A percentile compares a stretch with the other conserved stretches of the same genome.
These are phyloP conservation scores for Pseudocercospora vitis DNA, from an alignment of 2,329 filamentous ascomycete species.

Conservation along the genomic window DNA sequence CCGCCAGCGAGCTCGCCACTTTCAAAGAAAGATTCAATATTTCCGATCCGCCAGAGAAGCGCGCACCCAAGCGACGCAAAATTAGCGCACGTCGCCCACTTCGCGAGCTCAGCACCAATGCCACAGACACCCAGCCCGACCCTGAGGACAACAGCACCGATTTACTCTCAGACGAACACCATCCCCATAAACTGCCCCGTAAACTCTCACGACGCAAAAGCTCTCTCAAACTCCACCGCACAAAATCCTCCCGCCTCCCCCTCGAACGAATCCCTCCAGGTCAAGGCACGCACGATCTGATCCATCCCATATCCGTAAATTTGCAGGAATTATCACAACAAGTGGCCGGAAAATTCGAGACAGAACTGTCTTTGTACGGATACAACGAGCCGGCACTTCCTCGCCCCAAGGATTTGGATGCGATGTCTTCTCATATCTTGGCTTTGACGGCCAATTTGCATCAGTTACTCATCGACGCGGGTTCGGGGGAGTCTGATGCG, in stretches of 20 bases:
- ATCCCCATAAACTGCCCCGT: slow-evolving; percentile 15
- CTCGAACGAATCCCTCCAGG: slow-evolving; percentile 41
- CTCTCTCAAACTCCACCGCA: slow-evolving; percentile 30
- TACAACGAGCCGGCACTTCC: slow-evolving; percentile 32
- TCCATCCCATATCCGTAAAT: not conserved
- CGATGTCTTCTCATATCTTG: slow-evolving; percentile 12
- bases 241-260: slow-evolving; percentile 41
- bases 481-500: slow-evolving; percentile 10
- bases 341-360: slow-evolving; percentile 21
- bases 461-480: slow-evolving; percentile 16
- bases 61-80: slow-evolving; percentile 29
- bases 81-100: slow-evolving; percentile 26
- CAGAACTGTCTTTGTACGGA: slow-evolving; percentile 22
- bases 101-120: slow-evolving; percentile 31
- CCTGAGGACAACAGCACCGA: not conserved
- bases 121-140: slow-evolving; percentile 7
- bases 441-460: slow-evolving; percentile 20
- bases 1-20: slow-evolving; percentile 33
- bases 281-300: slow-evolving; percentile 26
- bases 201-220: slow-evolving; percentile 24
- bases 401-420: slow-evolving; percentile 13
- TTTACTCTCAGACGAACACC: slow-evolving; percentile 17
- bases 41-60: slow-evolving; percentile 13
- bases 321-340: slow-evolving; percentile 8
- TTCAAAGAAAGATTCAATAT: slow-evolving; percentile 16